phyloP scores from a whole-genome alignment of 2,329 filamentous ascomycete species.

The Sarocladiaceae sp. region DNA sequence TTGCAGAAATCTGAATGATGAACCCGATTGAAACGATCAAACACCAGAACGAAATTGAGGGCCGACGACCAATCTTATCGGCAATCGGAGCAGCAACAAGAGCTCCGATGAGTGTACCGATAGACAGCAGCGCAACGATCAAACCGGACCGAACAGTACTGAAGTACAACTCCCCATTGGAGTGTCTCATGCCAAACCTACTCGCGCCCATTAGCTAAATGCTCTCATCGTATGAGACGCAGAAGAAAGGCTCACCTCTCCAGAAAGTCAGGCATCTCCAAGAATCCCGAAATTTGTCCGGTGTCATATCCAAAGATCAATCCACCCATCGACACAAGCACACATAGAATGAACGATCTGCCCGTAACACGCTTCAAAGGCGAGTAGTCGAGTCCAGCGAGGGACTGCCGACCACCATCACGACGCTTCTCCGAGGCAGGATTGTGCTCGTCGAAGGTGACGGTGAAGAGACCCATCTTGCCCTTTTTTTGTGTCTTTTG shows the following conservation, averaged over 20 bases:
- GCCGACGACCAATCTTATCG: conserved; percentile 60
- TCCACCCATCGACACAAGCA: conserved; percentile 41
- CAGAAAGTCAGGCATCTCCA: conserved; percentile 54
- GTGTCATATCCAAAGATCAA: conserved; percentile 45
- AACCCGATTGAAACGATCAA: conserved; percentile 61
- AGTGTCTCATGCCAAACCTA: conserved; percentile 38
- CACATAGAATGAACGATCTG: conserved; percentile 31
- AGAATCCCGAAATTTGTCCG: conserved; percentile 52
- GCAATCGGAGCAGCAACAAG: conserved; percentile 57
- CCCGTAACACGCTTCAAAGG: conserved; percentile 35
- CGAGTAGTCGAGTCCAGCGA: conserved; percentile 39
- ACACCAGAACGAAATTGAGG: conserved; percentile 58
- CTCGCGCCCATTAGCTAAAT: not conserved
- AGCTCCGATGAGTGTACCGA: conserved; percentile 58
- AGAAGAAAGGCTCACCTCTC: conserved; percentile 21
- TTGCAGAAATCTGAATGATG: conserved; percentile 60
- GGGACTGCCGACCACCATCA: conserved; percentile 25
- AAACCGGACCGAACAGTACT: conserved; percentile 52
- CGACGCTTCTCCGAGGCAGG: conserved; percentile 32
- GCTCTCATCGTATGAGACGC: not conserved
- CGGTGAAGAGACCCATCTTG: conserved; percentile 1
- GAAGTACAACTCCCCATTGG: conserved; percentile 38
- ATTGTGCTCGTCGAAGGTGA: conserved; percentile 39
- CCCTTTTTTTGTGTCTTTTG: not conserved
- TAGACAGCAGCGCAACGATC: conserved; percentile 55